phyloP scores from a whole-genome alignment of 106 monocot species.

The Allium cepa region DNA sequence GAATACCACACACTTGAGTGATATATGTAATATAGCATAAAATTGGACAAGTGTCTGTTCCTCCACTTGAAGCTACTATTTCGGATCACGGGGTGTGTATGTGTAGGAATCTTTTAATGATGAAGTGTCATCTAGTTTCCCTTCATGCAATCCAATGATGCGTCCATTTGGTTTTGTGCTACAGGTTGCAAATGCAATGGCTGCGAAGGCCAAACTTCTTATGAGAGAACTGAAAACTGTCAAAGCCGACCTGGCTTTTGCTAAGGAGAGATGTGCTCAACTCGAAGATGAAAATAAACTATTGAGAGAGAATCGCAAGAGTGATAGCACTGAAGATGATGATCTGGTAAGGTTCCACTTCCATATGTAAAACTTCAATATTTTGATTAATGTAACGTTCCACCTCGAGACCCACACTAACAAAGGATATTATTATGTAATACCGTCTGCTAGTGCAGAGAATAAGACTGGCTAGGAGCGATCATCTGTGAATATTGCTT shows the following conservation, averaged over 20 bases:
- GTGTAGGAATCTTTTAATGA: neutral
- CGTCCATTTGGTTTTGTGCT: constrained; percentile 17
- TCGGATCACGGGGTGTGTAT: neutral
- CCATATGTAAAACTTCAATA: too few relatives aligned
- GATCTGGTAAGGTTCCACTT: constrained; percentile 50
- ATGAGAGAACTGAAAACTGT: constrained; percentile 81
- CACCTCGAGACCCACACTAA: too few relatives aligned
- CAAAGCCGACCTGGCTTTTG: constrained; percentile 89
- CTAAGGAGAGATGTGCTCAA: constrained; percentile 84
- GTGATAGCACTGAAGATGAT: constrained; percentile 68
- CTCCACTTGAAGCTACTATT: too few relatives aligned
- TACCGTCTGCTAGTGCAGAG: too few relatives aligned
- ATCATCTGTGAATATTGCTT: too few relatives aligned
- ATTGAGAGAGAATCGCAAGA: constrained; percentile 65
- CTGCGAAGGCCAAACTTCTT: constrained; percentile 94
- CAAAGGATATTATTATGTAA: too few relatives aligned
- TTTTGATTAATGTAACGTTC: too few relatives aligned
- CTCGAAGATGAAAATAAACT: constrained; percentile 89
- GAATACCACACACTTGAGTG: too few relatives aligned
- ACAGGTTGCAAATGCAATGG: constrained; percentile 98
- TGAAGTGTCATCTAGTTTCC: neutral
- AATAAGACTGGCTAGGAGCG: too few relatives aligned
- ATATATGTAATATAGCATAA: too few relatives aligned
- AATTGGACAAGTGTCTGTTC: too few relatives aligned
- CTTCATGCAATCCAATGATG: constrained; percentile 16